Evolutionary conservation across 2,329 filamentous ascomycete genomes (phyloP), one percentile per base, ranked within the genome.

Genomic region (Pleurostoma richardsiae): DNA sequence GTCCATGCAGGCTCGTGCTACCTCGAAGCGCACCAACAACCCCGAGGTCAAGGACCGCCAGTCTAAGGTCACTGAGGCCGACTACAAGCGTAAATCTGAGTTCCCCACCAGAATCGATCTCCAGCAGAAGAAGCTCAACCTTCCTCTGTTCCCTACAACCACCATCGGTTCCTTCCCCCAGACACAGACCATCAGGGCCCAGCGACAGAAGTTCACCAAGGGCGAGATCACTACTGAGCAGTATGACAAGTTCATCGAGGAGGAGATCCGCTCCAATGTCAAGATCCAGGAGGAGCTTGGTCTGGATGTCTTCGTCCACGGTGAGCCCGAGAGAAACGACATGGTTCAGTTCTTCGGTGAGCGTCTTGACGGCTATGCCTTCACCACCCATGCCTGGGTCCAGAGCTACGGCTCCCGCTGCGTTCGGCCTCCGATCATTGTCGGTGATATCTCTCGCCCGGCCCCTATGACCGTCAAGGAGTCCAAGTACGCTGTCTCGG

Each of bases 261-360:
- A 95, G 80, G 94, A 99, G 83, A 99, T 99, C 62, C 79, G 90
- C 64, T 86, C 95, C 54, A 90, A 92, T 66, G 82, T 99, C 74
- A 88, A 90, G 80, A 88, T 97, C 72, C 94, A 99, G 78, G 90
- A 97, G 64, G 94, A 97, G 78, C 91, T 99, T 64, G 90, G 83
- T 71, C 86, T 99, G 46, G 94, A 99, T 61, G 94, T 99, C 70
- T 89, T 88, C 68, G 94, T 99, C 56, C 94, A 99, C 79, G 94
- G 94, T 68, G 94, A 99, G 82, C 94, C 94, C 51, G 94, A 99
- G 84, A 90, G 94, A 72, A 99, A 99, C 78, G 94, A 99, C 85
- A 99, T 99, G 94, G 94, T 99, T 45, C 94, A 99, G 76, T 99
- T 96, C 85, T 99, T 99, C 62, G 94, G 94, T 73, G 94, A 99